Percentiles rank a stretch among this genome's conserved stretches.
Evolutionary conservation across 2,329 filamentous ascomycete species (phyloP).

Genomic region (Aspergillus novoparasiticus): DNA sequence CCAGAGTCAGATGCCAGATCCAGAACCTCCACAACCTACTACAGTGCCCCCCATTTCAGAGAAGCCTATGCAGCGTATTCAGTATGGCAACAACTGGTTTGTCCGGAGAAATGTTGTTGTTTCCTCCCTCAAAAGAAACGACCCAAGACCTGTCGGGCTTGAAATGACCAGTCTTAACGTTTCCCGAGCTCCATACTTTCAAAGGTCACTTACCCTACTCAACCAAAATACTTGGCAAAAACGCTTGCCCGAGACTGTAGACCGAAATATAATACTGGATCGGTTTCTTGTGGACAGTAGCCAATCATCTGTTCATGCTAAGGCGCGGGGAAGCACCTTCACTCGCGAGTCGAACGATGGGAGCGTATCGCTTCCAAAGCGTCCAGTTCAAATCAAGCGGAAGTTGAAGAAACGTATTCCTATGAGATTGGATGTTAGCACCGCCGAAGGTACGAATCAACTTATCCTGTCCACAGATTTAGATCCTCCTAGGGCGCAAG

Average conservation of each 20-base stretch:
- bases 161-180: slow-evolving; percentile 28
- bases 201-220: slow-evolving; percentile 35
- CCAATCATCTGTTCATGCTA: slow-evolving; percentile 7
- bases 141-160: slow-evolving; percentile 37
- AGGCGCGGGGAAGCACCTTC: not conserved
- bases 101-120: slow-evolving; percentile 37
- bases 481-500: slow-evolving; percentile 10
- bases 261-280: slow-evolving; percentile 35
- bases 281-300: slow-evolving; percentile 36
- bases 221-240: slow-evolving; percentile 33
- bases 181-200: slow-evolving; percentile 29
- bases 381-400: slow-evolving; percentile 15
- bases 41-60: not conserved
- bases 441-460: slow-evolving; percentile 50
- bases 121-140: slow-evolving; percentile 39
- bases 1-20: not conserved
- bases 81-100: slow-evolving; percentile 35
- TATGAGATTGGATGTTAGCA: slow-evolving; percentile 50
- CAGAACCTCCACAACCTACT: not conserved
- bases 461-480: slow-evolving; percentile 21
- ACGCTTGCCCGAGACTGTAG: slow-evolving; percentile 16
- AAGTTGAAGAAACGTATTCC: slow-evolving; percentile 43
- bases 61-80: slow-evolving; percentile 16
- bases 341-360: not conserved
- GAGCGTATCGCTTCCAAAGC: slow-evolving; percentile 14